Evolutionary conservation across 2,329 filamentous ascomycete species (phyloP), one percentile per base, ranked within the genome.

Genomic region (Aspergillus sp.): DNA sequence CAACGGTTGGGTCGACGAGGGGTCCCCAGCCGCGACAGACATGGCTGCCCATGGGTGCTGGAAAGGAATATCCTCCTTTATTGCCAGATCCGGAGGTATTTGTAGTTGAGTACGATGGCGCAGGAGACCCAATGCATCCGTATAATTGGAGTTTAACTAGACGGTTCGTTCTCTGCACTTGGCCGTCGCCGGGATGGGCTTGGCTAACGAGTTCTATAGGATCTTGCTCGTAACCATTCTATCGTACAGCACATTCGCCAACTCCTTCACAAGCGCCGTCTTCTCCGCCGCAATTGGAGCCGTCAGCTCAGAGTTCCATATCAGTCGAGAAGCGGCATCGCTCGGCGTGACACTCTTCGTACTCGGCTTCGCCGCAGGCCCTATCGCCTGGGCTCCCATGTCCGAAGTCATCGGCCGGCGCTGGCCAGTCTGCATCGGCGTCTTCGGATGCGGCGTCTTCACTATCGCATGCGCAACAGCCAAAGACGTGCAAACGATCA

Each of bases 281-380:
- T 91, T 90, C 76, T 90, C 88, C 1, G 77, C 86, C 15, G 87
- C 87, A 4, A 88, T 87, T 0, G 59, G 60, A 4, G 65, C 76
- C 6, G 79, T 91, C 7, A 81, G 84, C 12, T 46, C 58, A 3
- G 69, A 82, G 9, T 83, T 82, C 60, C 59, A 77, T 12, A 75
- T 82, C 15, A 74, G 75, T n/a, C 66, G 59, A 0, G 74, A 81
- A 59, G 74, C 80, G 3, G 68, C 74, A 1, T 76, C 73, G 0
- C 70, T 83, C 7, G 81, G 81, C 3, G 77, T 81, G 0, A 78
- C 78, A 0, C 64, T 84, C 3, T 79, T 81, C 44, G 72, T 84
- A 0, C 73, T 82, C 39, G 79, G 82, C 1, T 86, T 85, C 60
- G 82, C 81, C 1, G 67, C 87, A 2, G 87, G 87, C 0, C 87